Percentiles rank a stretch among this genome's conserved stretches.
phyloP scores from a whole-genome alignment of 495 filamentous ascomycete genomes.

The Penicillium nucicola region DNA sequence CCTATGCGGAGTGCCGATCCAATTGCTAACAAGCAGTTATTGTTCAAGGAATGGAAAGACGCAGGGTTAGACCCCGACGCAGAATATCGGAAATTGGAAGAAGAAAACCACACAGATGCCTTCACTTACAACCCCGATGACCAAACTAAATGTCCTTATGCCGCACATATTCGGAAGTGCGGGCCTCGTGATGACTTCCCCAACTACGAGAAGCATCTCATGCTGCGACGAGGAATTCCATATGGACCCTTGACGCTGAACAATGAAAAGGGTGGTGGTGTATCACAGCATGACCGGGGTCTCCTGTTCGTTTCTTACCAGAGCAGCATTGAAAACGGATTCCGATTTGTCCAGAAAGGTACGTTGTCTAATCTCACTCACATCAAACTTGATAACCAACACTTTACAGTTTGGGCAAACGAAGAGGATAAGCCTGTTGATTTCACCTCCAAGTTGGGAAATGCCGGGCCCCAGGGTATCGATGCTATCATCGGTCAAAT shows the following conservation, averaged over 20 bases:
- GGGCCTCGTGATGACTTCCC: background rate
- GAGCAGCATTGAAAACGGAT: background rate
- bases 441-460: background rate
- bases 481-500: conserved; percentile 1
- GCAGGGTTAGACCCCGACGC: too few relatives aligned
- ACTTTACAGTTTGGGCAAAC: background rate
- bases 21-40: background rate
- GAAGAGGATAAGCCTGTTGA: background rate
- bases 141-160: conserved; percentile 1
- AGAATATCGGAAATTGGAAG: background rate
- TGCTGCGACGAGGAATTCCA: background rate
- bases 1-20: background rate
- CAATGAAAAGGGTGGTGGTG: background rate
- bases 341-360: background rate
- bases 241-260: background rate
- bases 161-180: background rate
- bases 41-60: background rate
- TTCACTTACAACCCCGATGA: background rate
- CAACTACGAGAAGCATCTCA: background rate
- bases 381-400: background rate
- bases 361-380: background rate
- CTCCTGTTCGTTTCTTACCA: conserved; percentile 1
- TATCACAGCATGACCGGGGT: background rate
- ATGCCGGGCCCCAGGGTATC: background rate
- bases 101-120: background rate